A percentile compares a stretch with the other conserved stretches of the same genome.
phyloP scores from a whole-genome alignment of 192 early-diverging fungal genomes.

The Umbelopsis vinacea region DNA sequence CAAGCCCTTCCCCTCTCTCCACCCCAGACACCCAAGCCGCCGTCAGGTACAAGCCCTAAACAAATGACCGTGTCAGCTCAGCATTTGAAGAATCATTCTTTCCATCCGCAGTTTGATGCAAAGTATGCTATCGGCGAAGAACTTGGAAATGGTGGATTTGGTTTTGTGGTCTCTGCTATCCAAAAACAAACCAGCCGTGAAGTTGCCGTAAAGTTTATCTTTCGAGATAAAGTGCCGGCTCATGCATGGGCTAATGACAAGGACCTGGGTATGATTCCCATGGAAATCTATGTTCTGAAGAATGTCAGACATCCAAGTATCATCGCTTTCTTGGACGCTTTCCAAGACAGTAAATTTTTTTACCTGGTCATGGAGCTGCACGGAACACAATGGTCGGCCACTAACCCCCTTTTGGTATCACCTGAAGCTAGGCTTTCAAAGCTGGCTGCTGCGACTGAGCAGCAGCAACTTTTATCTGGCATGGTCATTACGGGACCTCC shows the following conservation, averaged over 20 bases:
- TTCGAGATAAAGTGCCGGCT: constrained; percentile 56
- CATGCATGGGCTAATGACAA: constrained; percentile 57
- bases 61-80: constrained; percentile 46
- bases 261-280: constrained; percentile 59
- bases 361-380: constrained; percentile 73
- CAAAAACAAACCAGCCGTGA: constrained; percentile 54
- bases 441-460: constrained; percentile 16
- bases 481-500: constrained; percentile 2
- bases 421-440: constrained; percentile 14
- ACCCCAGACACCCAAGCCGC: constrained; percentile 10
- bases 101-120: constrained; percentile 51
- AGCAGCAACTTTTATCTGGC: constrained; percentile 1
- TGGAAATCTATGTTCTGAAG: constrained; percentile 66
- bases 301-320: constrained; percentile 60
- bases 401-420: constrained; percentile 31
- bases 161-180: constrained; percentile 71
- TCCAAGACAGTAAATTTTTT: constrained; percentile 56
- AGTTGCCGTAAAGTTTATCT: constrained; percentile 73
- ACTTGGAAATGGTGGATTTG: constrained; percentile 78
- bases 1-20: not conserved
- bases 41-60: not conserved
- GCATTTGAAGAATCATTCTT: constrained; percentile 44
- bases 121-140: constrained; percentile 59
- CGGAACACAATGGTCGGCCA: constrained; percentile 59
- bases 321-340: constrained; percentile 58